These are phyloP conservation scores for Beta lomatogona DNA, from an alignment of 179 eudicot species.

Conservation along the genomic window DNA sequence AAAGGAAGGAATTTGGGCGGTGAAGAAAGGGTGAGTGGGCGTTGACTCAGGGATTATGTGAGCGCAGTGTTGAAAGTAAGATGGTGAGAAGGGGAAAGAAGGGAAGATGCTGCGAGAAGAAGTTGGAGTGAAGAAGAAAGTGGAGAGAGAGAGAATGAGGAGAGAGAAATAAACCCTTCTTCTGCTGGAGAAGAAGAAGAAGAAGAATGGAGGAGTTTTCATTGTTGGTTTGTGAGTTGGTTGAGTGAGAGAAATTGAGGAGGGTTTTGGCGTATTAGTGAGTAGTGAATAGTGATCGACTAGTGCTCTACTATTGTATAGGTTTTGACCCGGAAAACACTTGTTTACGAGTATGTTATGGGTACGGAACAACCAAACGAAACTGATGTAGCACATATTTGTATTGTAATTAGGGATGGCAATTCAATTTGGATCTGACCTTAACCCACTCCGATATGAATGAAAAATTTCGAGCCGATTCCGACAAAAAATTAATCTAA, in stretches of 20 bases:
- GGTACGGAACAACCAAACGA: too few species aligned
- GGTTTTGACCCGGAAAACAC: too few species aligned
- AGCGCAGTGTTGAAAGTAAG: slow-evolving; percentile 58
- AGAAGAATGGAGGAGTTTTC: slow-evolving; percentile 7
- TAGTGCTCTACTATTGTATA: too few species aligned
- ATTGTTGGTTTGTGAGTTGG: background rate
- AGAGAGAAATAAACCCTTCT: slow-evolving; percentile 16
- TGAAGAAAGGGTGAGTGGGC: slow-evolving; percentile 24
- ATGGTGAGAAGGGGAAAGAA: slow-evolving; percentile 15
- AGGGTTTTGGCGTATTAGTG: background rate
- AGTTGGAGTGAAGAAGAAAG: background rate
- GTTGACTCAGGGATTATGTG: slow-evolving; percentile 41
- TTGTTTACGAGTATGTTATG: too few species aligned
- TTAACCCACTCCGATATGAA: too few species aligned
- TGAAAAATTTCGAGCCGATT: too few species aligned
- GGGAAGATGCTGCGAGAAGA: slow-evolving; percentile 17
- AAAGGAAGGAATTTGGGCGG: slow-evolving; percentile 22
- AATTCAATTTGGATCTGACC: too few species aligned
- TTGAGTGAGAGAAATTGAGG: background rate
- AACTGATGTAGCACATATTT: too few species aligned
- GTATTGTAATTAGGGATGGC: too few species aligned
- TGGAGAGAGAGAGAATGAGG: background rate
- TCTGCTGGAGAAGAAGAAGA: background rate
- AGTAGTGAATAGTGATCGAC: too few species aligned
- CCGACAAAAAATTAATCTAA: too few species aligned